Percentiles rank a stretch among this genome's conserved stretches.
These are phyloP conservation scores for Beauveria scarabaeidicola DNA, from an alignment of 2,329 filamentous ascomycete genomes.

Conservation along the genomic window DNA sequence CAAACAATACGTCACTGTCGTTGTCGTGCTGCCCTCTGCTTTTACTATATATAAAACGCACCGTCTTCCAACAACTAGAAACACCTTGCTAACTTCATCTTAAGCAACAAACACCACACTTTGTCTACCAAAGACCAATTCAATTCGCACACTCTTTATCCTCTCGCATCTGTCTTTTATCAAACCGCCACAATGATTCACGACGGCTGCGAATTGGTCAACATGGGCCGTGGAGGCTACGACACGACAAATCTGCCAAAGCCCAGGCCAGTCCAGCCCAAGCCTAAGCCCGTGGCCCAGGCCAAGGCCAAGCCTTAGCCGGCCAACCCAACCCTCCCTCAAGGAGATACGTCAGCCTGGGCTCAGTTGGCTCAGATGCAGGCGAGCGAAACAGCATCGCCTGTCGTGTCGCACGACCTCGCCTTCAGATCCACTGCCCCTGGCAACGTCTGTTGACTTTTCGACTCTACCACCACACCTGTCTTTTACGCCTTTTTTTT, in stretches of 20 bases:
- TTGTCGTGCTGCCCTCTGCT: background rate
- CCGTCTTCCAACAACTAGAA: background rate
- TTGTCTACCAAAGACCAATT: background rate
- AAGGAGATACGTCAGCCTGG: conserved; percentile 18
- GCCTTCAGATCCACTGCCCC: conserved; percentile 12
- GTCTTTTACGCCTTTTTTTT: conserved; percentile 21
- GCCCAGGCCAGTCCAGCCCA: conserved; percentile 26
- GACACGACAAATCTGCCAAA: conserved; percentile 43
- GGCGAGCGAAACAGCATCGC: background rate
- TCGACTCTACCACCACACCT: conserved; percentile 11
- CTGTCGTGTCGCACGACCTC: conserved; percentile 4
- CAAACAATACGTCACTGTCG: background rate
- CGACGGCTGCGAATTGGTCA: conserved; percentile 26
- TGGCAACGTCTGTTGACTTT: conserved; percentile 15
- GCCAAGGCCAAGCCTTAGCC: too few species aligned
- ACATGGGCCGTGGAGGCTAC: conserved; percentile 45
- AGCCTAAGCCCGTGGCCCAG: conserved; percentile 25
- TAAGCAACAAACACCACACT: conserved; percentile 5
- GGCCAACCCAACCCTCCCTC: too few species aligned
- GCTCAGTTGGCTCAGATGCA: background rate
- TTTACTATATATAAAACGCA: background rate
- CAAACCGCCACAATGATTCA: conserved; percentile 28
- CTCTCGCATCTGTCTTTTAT: too few species aligned
- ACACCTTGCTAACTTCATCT: background rate
- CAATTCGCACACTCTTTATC: background rate